Base-by-base conservation (phyloP, 148 eudicot genomes). In the Pouteria glomerata region DNA sequence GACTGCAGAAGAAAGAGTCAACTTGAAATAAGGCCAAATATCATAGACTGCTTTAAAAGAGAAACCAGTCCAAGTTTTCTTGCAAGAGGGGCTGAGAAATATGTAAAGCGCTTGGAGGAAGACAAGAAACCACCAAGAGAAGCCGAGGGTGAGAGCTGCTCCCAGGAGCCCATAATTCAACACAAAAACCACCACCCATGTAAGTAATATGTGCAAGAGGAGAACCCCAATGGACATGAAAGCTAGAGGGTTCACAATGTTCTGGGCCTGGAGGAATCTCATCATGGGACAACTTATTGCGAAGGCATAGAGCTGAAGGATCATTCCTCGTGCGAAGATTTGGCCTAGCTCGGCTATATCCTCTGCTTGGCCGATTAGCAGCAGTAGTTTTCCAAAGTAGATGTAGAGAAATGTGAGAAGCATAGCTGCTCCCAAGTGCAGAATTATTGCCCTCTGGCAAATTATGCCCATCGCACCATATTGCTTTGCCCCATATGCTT, bases 11-110 rank as follows among this genome's bases (percentile, higher is more conserved):
- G 85, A 71, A 60, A 85, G 29, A 39, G 83, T 82, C 31, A 85
- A 77, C 85, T 73, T 85, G 71, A 80, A 77, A 23, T 79, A 85
- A 52, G 85, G 85, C 88, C 85, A 85, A 23, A 85, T 80, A 24
- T 84, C 82, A 0, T 31, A 78, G 23, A 13, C 50, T 11, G 84
- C 84, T 39, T n/a, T 42, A n/a, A 63, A 0, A 58, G 83, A 74
- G 52, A 83, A 77, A 35, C 81, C 86, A 12, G 77, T 77, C 86
- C 83, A 83, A 63, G 83, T 83, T 18, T 83, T 75, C 63, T 55
- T 80, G 58, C 83, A 80, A n/a, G 55, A 61, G 1, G 86, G 80
- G 62, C 83, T 74, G 0, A 80, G 33, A 0, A 80, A 0, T 30
- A 83, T 69, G 72, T 83, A 77, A 44, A 78, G 52, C 0, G 62